Evolutionary conservation across 1,139 yeast species (phyloP).

Genomic region (Taphrina sp.): DNA sequence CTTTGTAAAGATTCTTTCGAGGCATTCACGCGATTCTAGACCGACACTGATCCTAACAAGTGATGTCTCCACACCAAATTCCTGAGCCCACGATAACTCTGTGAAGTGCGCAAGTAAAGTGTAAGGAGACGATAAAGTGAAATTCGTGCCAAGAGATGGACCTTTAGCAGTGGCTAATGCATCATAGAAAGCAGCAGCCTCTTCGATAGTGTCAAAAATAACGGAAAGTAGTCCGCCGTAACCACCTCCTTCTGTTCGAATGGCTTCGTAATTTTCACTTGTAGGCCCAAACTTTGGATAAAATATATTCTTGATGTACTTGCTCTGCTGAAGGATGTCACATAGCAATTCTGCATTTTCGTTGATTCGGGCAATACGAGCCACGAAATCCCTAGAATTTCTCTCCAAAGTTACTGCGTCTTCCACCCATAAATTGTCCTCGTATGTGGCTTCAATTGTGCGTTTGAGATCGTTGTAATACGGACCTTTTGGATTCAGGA

Average conservation of each 20-base stretch:
- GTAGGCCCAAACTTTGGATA: conserved; percentile 66
- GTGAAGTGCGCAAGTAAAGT: conserved; percentile 82
- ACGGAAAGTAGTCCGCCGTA: conserved; percentile 89
- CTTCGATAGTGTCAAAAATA: conserved; percentile 62
- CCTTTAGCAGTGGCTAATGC: conserved; percentile 77
- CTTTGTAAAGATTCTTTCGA: conserved; percentile 10
- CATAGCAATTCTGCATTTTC: conserved; percentile 60
- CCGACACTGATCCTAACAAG: conserved; percentile 86
- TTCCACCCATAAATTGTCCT: conserved; percentile 83
- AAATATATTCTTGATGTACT: conserved; percentile 57
- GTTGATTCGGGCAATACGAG: conserved; percentile 66
- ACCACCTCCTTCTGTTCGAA: conserved; percentile 72
- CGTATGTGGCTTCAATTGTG: conserved; percentile 57
- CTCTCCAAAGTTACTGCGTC: conserved; percentile 90
- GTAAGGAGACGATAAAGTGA: conserved; percentile 89
- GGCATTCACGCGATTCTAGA: conserved; percentile 41
- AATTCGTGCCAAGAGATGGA: conserved; percentile 91
- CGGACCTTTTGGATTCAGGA: conserved; percentile 66
- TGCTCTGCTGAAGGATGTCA: conserved; percentile 43
- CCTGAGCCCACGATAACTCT: conserved; percentile 76
- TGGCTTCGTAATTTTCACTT: conserved; percentile 64
- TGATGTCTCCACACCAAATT: conserved; percentile 81
- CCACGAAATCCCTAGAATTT: conserved; percentile 82
- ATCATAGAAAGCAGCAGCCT: conserved; percentile 75
- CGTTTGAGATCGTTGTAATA: conserved; percentile 56